Evolutionary conservation across 495 filamentous ascomycete genomes (phyloP), one percentile per base, ranked within the genome.

Genomic region (Oleoguttula mirabilis): DNA sequence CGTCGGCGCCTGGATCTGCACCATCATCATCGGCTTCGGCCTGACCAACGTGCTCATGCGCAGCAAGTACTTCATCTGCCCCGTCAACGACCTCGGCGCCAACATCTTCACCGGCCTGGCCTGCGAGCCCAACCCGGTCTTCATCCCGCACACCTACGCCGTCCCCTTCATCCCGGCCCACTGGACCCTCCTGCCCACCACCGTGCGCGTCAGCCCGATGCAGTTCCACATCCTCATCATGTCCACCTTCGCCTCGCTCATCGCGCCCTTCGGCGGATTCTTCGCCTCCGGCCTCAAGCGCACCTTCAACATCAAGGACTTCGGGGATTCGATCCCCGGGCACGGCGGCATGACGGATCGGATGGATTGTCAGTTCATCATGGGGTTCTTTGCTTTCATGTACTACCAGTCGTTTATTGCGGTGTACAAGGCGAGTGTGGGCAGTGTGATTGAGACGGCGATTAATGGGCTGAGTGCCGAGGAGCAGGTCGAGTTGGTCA

Each of bases 331-430:
- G 15, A 96, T 99, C 51, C 92, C 92, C 2, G 92, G 92, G 27
- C 92, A 99, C 55, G 92, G 92, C 36, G 92, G 92, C 50, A 96
- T 99, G 63, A 99, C 92, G 5, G 92, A 99, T 60, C 79, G 92
- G 19, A 96, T 99, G 92, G 92, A 99, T 56, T 99, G 92, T 65
- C 92, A 99, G 58, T 95, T 95, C 66, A 96, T 95, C 66, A 99
- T 99, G 92, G 92, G 92, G 8, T 85, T 95, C 68, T 96, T 99
- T 54, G 76, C 92, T 10, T 96, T 82, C 64, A 83, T 99, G 70
- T 99, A 99, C 64, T 96, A 90, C 64, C 85, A 94, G 61, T 88
- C 84, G 55, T 99, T 99, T 60, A 90, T 99, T 57, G 88, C 88
- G 7, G 69, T 84, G 14, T 76, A 88, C 64, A 81, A 80, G 53